Base-by-base conservation (phyloP, 2,329 filamentous ascomycete genomes). In the Knufia fluminis region DNA sequence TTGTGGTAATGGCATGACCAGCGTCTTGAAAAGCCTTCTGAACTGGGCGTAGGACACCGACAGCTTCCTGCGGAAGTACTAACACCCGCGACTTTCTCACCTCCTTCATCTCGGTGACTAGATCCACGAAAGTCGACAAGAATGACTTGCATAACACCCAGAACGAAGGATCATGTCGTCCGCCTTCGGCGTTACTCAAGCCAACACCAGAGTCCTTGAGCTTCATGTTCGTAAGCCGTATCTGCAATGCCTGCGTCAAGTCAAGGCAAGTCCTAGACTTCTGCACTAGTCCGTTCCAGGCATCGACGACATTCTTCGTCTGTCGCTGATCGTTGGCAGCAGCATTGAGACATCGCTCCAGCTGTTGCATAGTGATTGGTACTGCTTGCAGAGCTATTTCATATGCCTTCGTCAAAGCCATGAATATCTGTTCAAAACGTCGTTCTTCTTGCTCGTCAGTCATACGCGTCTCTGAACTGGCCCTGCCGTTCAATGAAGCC, bases 21-120 rank as follows among this genome's bases (percentile, higher is more conserved):
- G 86, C 86, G 61, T 94, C 86, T 63, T 90, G 89, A 62, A 92
- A 83, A 51, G 80, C 81, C 58, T 82, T 82, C 62, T 96, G 90
- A 40, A 95, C 79, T 1, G 88, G 88, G 52, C 84, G 80, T 57
- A 96, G 77, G 48, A 86, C 77, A 22, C 77, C 70, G 61, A 86
- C 81, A 39, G 89, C 83, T 55, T 94, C 86, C 22, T 76, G 69
- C 42, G 75, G 75, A 22, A 48, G 23, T 14, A 26, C 36, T 26
- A 77, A 63, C 28, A 76, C 64, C 31, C 73, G 70, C 61, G 75
- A 69, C 48, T 62, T 67, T 54, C 66, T 65, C 17, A 70, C 67
- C 52, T 71, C 62, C 57, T 68, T 65, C 66, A 73, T 69, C 48
- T 72, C 70, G 4, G 66, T 69, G 22, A 72, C 66, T 2, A 73